phyloP scores from a whole-genome alignment of 768 basidiomycete species.

The Trametes cinnabarina region DNA sequence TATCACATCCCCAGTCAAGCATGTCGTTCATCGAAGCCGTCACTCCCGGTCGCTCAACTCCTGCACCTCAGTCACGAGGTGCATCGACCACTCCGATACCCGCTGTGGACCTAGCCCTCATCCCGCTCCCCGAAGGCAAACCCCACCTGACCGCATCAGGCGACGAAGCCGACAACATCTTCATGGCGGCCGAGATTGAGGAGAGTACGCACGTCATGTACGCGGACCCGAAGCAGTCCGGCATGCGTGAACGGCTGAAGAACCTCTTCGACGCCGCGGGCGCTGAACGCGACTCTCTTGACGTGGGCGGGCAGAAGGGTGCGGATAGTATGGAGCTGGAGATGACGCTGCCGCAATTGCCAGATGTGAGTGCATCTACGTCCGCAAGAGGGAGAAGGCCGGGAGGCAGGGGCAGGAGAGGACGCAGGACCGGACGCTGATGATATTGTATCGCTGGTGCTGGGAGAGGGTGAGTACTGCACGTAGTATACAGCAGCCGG shows the following conservation, averaged over 20 bases:
- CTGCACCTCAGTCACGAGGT: neutral
- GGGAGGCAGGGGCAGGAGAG: conserved; percentile 7
- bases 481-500: too few species aligned
- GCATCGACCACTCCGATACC: neutral
- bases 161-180: conserved; percentile 27
- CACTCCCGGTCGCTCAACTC: neutral
- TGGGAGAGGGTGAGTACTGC: too few species aligned
- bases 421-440: neutral
- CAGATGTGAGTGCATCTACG: neutral
- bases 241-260: conserved; percentile 58
- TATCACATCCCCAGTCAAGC: neutral
- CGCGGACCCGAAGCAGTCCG: conserved; percentile 63
- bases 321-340: conserved; percentile 2
- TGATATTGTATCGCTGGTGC: too few species aligned
- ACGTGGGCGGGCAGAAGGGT: neutral
- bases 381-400: neutral
- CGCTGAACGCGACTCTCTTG: conserved; percentile 5
- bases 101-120: neutral
- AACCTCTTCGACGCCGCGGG: conserved; percentile 43
- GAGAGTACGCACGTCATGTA: conserved; percentile 50
- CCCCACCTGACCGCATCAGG: neutral
- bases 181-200: conserved; percentile 1
- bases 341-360: conserved; percentile 16
- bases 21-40: neutral
- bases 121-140: conserved; percentile 10